Evolutionary conservation across 306 rosid species (phyloP).

Genomic region (Quercus berberidifolia): DNA sequence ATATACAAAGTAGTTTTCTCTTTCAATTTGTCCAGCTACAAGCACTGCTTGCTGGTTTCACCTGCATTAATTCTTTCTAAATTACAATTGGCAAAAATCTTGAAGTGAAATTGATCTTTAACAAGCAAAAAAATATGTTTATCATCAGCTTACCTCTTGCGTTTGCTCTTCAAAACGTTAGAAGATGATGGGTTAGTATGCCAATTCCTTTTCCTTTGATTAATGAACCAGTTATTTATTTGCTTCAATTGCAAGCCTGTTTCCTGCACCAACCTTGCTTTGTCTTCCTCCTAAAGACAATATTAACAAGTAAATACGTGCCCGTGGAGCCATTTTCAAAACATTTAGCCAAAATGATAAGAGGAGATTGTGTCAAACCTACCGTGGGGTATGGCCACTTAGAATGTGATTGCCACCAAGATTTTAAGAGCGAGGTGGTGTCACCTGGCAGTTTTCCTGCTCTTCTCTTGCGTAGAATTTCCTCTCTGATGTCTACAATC

Average conservation of each 20-base stretch:
- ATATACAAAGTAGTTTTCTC: neutral
- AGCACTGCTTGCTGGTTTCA: conserved; percentile 51
- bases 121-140: neutral
- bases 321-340: neutral
- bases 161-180: conserved; percentile 65
- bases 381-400: conserved; percentile 99
- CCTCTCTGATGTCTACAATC: conserved; percentile 86
- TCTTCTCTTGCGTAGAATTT: conserved; percentile 87
- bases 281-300: conserved; percentile 84
- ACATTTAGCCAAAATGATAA: neutral
- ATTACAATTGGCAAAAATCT: conserved; percentile 6
- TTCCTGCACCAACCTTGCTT: conserved; percentile 84
- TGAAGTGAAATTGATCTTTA: neutral
- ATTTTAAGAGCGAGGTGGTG: conserved; percentile 85
- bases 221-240: conserved; percentile 59
- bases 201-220: conserved; percentile 87
- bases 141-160: conserved; percentile 56
- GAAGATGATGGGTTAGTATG: conserved; percentile 69
- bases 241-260: conserved; percentile 86
- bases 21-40: conserved; percentile 28
- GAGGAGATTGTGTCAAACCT: conserved; percentile 16
- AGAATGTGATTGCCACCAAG: conserved; percentile 98
- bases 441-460: conserved; percentile 97
- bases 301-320: neutral
- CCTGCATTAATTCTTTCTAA: conserved; percentile 53